Evolutionary conservation across 2,329 filamentous ascomycete species (phyloP).

Genomic region (Magnaporthales sp.): DNA sequence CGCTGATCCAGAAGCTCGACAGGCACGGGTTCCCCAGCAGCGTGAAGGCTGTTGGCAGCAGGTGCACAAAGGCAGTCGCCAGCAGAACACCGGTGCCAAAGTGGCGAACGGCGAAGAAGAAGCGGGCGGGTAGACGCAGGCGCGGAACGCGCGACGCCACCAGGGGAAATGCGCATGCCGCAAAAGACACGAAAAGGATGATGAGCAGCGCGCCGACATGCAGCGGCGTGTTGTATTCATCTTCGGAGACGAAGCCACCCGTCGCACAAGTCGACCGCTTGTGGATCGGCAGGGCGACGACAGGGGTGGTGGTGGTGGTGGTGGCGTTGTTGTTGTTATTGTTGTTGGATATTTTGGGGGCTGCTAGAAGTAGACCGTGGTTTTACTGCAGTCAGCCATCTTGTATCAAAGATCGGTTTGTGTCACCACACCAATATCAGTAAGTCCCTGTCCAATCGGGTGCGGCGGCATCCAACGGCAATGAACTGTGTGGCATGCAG

Average conservation of each 20-base stretch:
- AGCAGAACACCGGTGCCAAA: conserved; percentile 75
- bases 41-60: conserved; percentile 58
- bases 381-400: neutral
- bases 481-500: neutral
- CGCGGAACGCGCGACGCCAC: conserved; percentile 39
- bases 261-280: conserved; percentile 15
- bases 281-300: conserved; percentile 2
- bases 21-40: conserved; percentile 61
- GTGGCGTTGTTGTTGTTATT: too few relatives aligned
- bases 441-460: neutral
- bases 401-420: neutral
- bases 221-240: conserved; percentile 44
- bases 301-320: conserved; percentile 2
- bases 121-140: conserved; percentile 42
- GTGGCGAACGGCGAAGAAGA: conserved; percentile 53
- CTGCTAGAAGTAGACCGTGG: neutral
- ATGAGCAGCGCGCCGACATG: conserved; percentile 50
- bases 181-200: conserved; percentile 36
- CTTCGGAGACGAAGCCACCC: conserved; percentile 19
- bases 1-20: conserved; percentile 67
- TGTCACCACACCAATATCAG: neutral
- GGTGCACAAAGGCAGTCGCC: conserved; percentile 74
- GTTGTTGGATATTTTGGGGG: neutral
- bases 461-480: neutral
- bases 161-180: conserved; percentile 44